These are phyloP conservation scores for Emmonsia crescens DNA, from an alignment of 2,329 filamentous ascomycete genomes.

Conservation along the genomic window DNA sequence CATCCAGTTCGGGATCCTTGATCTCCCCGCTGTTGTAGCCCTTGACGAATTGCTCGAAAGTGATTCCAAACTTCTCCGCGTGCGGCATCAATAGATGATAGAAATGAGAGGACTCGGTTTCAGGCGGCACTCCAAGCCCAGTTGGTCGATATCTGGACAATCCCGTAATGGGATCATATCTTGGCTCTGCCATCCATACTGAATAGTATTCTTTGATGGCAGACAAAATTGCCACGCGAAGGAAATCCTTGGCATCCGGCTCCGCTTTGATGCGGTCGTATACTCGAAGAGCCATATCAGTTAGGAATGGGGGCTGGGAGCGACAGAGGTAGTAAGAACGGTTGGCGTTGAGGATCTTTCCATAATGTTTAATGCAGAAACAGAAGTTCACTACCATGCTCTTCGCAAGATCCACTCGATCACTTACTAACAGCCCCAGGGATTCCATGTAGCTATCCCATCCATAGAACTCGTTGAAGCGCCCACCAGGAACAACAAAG, in stretches of 20 bases:
- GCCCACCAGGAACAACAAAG: slow-evolving; percentile 92
- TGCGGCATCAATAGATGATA: slow-evolving; percentile 73
- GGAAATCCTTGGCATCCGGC: slow-evolving; percentile 66
- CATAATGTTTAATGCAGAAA: slow-evolving; percentile 97
- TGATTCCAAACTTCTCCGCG: slow-evolving; percentile 70
- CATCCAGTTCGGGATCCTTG: slow-evolving; percentile 75
- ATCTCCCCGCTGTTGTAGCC: slow-evolving; percentile 76
- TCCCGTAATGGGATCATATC: slow-evolving; percentile 65
- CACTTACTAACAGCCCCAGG: slow-evolving; percentile 74
- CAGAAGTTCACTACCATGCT: slow-evolving; percentile 94
- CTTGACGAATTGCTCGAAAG: slow-evolving; percentile 70
- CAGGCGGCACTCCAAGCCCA: slow-evolving; percentile 75
- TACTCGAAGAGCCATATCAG: slow-evolving; percentile 89
- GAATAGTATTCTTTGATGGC: slow-evolving; percentile 95
- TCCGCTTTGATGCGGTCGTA: slow-evolving; percentile 90
- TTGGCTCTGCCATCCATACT: slow-evolving; percentile 72
- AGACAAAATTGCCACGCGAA: slow-evolving; percentile 67
- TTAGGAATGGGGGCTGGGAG: slow-evolving; percentile 92
- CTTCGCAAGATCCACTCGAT: slow-evolving; percentile 78
- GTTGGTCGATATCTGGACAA: slow-evolving; percentile 77
- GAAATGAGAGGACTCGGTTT: slow-evolving; percentile 83
- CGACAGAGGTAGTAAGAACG: slow-evolving; percentile 89
- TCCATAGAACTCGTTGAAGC: slow-evolving; percentile 96
- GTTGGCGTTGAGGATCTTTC: slow-evolving; percentile 95
- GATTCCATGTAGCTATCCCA: slow-evolving; percentile 99